phyloP scores from a whole-genome alignment of 352 stramenopile species.

The Hyaloperonospora brassicae region DNA sequence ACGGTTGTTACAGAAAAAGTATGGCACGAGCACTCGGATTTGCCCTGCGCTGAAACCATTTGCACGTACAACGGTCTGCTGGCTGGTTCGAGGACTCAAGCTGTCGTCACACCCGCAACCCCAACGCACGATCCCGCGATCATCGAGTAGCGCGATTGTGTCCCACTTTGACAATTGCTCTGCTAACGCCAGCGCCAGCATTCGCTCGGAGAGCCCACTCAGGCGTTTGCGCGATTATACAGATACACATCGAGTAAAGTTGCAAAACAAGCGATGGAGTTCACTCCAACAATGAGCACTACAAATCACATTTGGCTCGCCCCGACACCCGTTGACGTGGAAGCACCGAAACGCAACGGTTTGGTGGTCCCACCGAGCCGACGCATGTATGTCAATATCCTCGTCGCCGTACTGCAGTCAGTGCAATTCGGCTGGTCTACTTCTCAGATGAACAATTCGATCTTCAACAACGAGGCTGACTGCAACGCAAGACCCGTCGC shows the following conservation, averaged over 20 bases:
- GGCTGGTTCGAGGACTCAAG: constrained; percentile 15
- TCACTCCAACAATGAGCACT: constrained; percentile 19
- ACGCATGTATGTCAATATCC: constrained; percentile 43
- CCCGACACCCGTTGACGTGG: constrained; percentile 9
- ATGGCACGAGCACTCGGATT: constrained; percentile 3
- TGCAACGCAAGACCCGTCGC: constrained; percentile 38
- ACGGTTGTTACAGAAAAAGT: too few relatives aligned
- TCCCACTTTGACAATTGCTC: constrained; percentile 19
- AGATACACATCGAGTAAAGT: not conserved
- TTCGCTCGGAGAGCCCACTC: not conserved
- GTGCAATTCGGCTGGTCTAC: constrained; percentile 39
- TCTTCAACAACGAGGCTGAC: constrained; percentile 34
- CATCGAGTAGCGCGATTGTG: not conserved
- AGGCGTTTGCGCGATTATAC: too few relatives aligned
- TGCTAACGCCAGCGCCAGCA: constrained; percentile 1
- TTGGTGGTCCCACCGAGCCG: constrained; percentile 14
- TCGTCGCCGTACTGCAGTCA: constrained; percentile 40
- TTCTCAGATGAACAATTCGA: constrained; percentile 42
- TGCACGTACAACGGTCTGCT: constrained; percentile 32
- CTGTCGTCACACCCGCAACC: constrained; percentile 26
- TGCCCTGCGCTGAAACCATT: constrained; percentile 3
- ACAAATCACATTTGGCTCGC: constrained; percentile 14
- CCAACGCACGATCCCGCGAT: constrained; percentile 11
- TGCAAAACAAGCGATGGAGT: constrained; percentile 13
- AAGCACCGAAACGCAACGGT: constrained; percentile 3